Evolutionary conservation across 345 rosid genomes (phyloP), one percentile per base, ranked within the genome.

Genomic region (Pugionium dolabratum): DNA sequence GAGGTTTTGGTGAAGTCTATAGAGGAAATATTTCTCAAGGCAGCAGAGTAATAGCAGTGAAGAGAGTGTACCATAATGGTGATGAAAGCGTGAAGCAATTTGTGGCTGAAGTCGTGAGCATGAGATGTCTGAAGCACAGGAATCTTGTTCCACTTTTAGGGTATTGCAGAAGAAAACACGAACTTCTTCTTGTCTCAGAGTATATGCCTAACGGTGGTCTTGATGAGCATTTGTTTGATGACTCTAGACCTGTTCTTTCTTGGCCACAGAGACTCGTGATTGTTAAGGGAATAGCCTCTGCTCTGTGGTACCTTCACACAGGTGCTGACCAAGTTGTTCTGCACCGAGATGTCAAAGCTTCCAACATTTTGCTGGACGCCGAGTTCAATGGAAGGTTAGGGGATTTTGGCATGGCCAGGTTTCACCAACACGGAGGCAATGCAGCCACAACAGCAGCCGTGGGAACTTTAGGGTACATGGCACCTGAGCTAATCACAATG

Each of bases 401-500:
- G 2, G 98, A 87, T 77, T 91, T 91, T 28, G 98, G 98, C n/a
- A 84, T 91, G 7, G 96, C 98, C 4, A 85, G 86, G 72, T 63
- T 91, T 66, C 85, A 84, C 4, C 95, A 84, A 26, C 95, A 83
- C 9, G 95, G 92, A 11, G 76, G 83, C 3, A 84, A 87, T 10
- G 56, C 68, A 32, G 75, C 79, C 57, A 86, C 95, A 6, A 88
- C 98, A 6, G 80, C 85, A 39, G 91, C 90, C 1, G 98, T 89
- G 4, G 94, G 96, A 53, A 91, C 98, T 10, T 69, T 91, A 60
- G 85, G 83, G 4, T 79, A 81, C 43, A 50, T 81, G 59, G 85
- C 80, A 2, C 85, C 85, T 1, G 83, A 82, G 63, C 60, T 79
- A 30, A 54, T 67, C 11, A 69, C 66, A 63, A 76, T 70, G 6